A percentile compares a stretch with the other conserved stretches of the same genome.
Conservation (phyloP, 2,329 filamentous ascomycete species). For the Macroventuria anomochaeta region DNA sequence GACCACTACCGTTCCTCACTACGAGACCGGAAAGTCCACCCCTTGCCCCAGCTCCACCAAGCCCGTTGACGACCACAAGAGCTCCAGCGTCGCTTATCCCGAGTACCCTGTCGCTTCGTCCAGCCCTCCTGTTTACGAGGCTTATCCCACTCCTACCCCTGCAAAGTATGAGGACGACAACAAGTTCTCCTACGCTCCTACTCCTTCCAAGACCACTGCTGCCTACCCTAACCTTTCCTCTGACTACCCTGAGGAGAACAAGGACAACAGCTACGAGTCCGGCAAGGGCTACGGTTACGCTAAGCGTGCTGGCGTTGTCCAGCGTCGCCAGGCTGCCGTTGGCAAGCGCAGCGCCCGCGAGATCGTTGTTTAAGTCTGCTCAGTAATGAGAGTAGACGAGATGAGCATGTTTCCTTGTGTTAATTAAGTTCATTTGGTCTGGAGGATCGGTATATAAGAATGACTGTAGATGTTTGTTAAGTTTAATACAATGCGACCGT, state of each 20-base stretch:
- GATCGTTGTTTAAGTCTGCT: neutral
- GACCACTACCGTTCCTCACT: neutral
- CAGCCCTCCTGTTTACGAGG: constrained; percentile 1
- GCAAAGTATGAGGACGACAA: too few relatives aligned
- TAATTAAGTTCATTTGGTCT: constrained; percentile 21
- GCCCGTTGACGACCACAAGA: constrained; percentile 1
- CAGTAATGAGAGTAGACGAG: neutral
- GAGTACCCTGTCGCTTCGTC: constrained; percentile 1
- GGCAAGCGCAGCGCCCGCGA: constrained; percentile 5
- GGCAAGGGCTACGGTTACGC: constrained; percentile 7
- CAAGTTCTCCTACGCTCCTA: neutral
- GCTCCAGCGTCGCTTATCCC: neutral
- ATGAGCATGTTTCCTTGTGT: constrained; percentile 1
- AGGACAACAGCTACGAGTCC: constrained; percentile 1
- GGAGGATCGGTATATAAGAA: constrained; percentile 22
- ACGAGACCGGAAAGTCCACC: neutral
- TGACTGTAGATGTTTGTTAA: constrained; percentile 8
- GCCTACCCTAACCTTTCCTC: neutral
- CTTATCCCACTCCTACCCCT: constrained; percentile 2
- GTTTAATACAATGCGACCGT: constrained; percentile 1
- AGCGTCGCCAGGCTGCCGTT: constrained; percentile 13
- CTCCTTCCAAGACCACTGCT: neutral
- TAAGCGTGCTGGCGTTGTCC: constrained; percentile 8
- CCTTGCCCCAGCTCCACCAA: constrained; percentile 7
- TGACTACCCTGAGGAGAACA: neutral